These are phyloP conservation scores for Paraleonurus japonicus DNA, from an alignment of 257 asterid genomes.

Conservation along the genomic window DNA sequence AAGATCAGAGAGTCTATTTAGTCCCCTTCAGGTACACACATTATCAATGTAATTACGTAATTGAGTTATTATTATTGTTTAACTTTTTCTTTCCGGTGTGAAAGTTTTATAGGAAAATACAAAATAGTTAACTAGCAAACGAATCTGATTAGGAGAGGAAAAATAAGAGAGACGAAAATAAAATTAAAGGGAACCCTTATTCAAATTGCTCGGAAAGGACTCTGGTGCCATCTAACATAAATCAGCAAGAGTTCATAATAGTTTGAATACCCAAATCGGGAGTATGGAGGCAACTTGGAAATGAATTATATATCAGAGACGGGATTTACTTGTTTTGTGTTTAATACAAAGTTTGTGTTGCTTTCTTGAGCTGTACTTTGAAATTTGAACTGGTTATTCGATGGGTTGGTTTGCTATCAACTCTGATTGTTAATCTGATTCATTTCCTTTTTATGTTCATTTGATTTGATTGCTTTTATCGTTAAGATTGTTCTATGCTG, in stretches of 20 bases:
- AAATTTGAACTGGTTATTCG: conserved; percentile 17
- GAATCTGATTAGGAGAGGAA: conserved; percentile 34
- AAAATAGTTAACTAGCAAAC: conserved; percentile 20
- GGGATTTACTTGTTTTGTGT: conserved; percentile 25
- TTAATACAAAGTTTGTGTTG: conserved; percentile 6
- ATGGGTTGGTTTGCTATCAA: conserved; percentile 8
- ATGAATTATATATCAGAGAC: not conserved
- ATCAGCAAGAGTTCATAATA: conserved; percentile 20
- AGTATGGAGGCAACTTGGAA: conserved; percentile 20
- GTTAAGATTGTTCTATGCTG: not conserved
- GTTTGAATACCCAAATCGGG: conserved; percentile 19
- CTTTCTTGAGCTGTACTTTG: conserved; percentile 17
- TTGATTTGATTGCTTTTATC: conserved; percentile 16
- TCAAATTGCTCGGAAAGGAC: conserved; percentile 11
- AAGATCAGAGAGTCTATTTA: conserved; percentile 76
- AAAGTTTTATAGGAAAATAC: conserved; percentile 6
- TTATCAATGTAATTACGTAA: conserved; percentile 14
- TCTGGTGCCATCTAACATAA: conserved; percentile 22
- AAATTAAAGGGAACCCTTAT: not conserved
- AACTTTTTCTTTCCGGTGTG: not conserved
- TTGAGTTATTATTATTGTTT: conserved; percentile 2
- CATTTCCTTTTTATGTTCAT: not conserved
- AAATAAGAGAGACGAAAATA: not conserved
- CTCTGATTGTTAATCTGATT: conserved; percentile 3
- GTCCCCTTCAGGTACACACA: conserved; percentile 73